Base-by-base conservation (phyloP, 2,329 filamentous ascomycete species). In the Exophiala viscosa region DNA sequence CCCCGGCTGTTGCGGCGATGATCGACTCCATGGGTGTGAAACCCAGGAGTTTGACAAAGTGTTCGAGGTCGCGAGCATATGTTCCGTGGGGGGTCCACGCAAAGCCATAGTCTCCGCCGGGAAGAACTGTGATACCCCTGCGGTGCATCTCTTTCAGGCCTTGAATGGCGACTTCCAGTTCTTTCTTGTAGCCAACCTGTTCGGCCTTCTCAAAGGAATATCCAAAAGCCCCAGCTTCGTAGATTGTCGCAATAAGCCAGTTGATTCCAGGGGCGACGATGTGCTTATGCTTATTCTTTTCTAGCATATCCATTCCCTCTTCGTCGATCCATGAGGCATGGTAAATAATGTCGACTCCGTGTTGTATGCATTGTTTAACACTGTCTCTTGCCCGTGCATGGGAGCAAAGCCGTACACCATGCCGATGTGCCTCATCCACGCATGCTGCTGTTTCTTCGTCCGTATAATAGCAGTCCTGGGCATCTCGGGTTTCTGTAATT, bases 61-160 rank as follows among this genome's bases (percentile, higher is more conserved):
- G 74, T 35, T 69, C 71, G 2, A 76, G 65, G 48, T 78, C 75
- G 1, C 70, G 67, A 0, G 75, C 73, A 57, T 77, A 77, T 0
- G 74, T 76, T 5, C 75, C 74, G 39, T 77, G 74, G 0, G 73
- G 74, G 0, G 71, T 72, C 74, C 73, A 77, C 1, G 73, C 70
- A 47, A 76, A 76, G 2, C 73, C 73, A 40, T 75, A 77, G 52
- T 76, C 73, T 13, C 70, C 45, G 9, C 50, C 50, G 2, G 75
- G 75, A 3, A 77, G 65, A 1, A 78, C 67, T 0, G 66, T 64
- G 40, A 77, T 75, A 11, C 74, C 73, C 34, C 73, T 66, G 6
- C 62, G 60, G 57, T 74, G 72, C 70, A 77, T 76, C 60, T 76
- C 74, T n/a, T 64, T 64, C 41, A 76, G 63, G 1, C 64, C 73